Base-by-base conservation (phyloP, 202 grass and related monocot genomes). In the Sporobolus alterniflorus region DNA sequence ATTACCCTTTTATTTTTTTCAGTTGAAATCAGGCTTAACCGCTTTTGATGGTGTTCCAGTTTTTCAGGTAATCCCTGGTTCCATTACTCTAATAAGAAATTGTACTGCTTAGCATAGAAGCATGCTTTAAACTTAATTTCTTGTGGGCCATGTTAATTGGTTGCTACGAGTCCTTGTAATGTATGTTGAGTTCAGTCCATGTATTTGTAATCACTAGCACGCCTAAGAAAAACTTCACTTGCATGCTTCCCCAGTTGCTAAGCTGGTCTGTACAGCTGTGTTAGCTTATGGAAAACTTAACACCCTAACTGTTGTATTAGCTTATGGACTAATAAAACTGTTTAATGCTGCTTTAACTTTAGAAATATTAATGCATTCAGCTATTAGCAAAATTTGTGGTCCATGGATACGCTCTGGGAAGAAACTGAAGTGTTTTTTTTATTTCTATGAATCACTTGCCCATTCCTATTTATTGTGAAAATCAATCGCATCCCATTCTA, bases 31-130 rank as follows among this genome's bases (percentile, higher is more conserved):
- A 64, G 75, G 85, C 34, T 83, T 89, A 75, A 98, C 75, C 88
- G 92, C 86, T 83, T 98, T 98, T 85, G 96, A 98, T 83, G 96
- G 96, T 62, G 96, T 98, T 83, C 96, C 96, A 71, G 91, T 98
- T 84, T 98, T 98, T 74, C 96, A 98, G 96, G 96, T 98, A 87
- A 41, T 82, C 61, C 31, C 63, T 66, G 21, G 61, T 76, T 47
- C 21, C 7, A 29, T 80, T 12, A 24, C 4, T 60, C n/a, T 54
- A 74, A 71, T 71, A 30, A 30, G 20, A 77, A 78, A 47, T 71
- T 51, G 11, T 83, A 56, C 46, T 70, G 18, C 77, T 20, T 40
- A 11, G 5, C 61, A 39, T 39, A 39, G 36, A 39, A 39, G 36
- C 36, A n/a, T n/a, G n/a, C n/a, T n/a, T n/a, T n/a, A n/a, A n/a